Evolutionary conservation across 352 stramenopile species (phyloP).

Genomic region (Pythium insidiosum): DNA sequence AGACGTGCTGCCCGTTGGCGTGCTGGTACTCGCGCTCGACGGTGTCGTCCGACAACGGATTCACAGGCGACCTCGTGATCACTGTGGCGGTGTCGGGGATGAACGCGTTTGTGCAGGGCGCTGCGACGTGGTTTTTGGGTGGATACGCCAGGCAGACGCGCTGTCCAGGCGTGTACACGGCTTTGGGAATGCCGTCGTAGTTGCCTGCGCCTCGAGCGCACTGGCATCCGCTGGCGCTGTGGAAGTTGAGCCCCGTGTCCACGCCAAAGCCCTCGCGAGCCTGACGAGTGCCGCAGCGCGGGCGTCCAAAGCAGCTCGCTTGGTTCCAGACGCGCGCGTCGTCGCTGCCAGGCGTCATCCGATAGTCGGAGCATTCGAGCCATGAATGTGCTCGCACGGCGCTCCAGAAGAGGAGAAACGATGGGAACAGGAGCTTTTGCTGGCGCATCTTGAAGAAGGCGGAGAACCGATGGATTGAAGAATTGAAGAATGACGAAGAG

Average conservation of each 20-base stretch:
- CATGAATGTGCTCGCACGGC: conserved; percentile 12
- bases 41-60: conserved; percentile 10
- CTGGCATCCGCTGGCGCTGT: conserved; percentile 14
- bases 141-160: conserved; percentile 30
- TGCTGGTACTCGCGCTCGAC: conserved; percentile 11
- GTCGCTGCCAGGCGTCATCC: conserved; percentile 3
- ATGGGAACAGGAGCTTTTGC: too few relatives aligned
- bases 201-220: conserved; percentile 11
- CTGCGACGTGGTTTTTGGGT: conserved; percentile 32
- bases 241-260: conserved; percentile 21
- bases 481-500: too few relatives aligned
- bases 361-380: conserved; percentile 32
- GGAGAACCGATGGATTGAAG: too few relatives aligned
- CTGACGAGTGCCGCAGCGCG: conserved; percentile 19
- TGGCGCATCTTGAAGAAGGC: too few relatives aligned
- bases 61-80: conserved; percentile 15
- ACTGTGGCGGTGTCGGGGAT: conserved; percentile 20
- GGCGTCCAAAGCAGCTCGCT: conserved; percentile 10
- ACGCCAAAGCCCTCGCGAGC: conserved; percentile 16
- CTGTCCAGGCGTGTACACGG: conserved; percentile 24
- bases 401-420: too few relatives aligned
- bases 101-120: conserved; percentile 18
- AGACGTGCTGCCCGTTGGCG: conserved; percentile 16
- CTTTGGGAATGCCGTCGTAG: conserved; percentile 11
- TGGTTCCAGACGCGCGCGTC: conserved; percentile 18